Conservation (phyloP, 108 stramenopile species). For the Nitzschia sp. region DNA sequence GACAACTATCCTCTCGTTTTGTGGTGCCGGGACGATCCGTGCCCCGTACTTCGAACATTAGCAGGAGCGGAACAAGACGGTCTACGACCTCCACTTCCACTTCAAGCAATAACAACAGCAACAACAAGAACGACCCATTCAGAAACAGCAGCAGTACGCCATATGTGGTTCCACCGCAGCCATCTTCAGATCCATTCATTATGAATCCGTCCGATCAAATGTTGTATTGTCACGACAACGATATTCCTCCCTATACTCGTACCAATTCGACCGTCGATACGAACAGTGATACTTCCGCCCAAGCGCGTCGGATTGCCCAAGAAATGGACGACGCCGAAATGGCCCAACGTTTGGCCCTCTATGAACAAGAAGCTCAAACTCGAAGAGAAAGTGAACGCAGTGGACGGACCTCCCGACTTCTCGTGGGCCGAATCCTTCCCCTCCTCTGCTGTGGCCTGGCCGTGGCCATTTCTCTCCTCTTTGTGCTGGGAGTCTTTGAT, state of each 20-base stretch:
- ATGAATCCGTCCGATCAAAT: background rate
- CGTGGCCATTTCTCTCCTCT: background rate
- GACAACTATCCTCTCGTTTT: slow-evolving; percentile 1
- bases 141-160: background rate
- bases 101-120: background rate
- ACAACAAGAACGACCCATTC: slow-evolving; percentile 1
- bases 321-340: slow-evolving; percentile 52
- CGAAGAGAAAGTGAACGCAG: background rate
- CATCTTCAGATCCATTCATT: too few relatives aligned
- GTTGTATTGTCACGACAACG: too few relatives aligned
- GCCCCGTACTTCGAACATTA: background rate
- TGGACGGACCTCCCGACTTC: background rate
- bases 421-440: background rate
- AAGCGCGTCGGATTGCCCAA: slow-evolving; percentile 53
- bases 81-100: too few relatives aligned
- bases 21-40: too few relatives aligned
- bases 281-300: background rate
- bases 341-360: slow-evolving; percentile 21
- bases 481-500: slow-evolving; percentile 23
- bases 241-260: background rate
- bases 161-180: too few relatives aligned
- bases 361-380: slow-evolving; percentile 14
- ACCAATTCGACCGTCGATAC: background rate
- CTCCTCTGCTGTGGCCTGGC: background rate
- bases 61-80: slow-evolving; percentile 6